Percentiles rank a stretch among this genome's conserved stretches.
These are phyloP conservation scores for Hirsutella minnesotensis DNA, from an alignment of 2,329 filamentous ascomycete genomes.

Conservation along the genomic window DNA sequence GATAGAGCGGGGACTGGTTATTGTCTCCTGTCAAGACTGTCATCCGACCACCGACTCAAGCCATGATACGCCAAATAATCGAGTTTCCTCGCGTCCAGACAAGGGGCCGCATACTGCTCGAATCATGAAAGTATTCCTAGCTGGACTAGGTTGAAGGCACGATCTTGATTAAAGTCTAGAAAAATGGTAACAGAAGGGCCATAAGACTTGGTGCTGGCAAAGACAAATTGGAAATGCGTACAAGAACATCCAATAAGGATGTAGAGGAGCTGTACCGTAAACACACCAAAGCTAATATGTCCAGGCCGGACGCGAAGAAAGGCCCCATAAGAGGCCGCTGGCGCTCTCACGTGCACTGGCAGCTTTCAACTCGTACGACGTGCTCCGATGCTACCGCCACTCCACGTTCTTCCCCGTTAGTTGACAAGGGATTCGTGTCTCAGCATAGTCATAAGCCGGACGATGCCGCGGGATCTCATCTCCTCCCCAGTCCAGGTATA, in stretches of 20 bases:
- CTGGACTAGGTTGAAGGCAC: constrained; percentile 16
- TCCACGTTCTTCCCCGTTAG: constrained; percentile 8
- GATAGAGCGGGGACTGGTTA: no score
- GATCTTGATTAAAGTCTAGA: constrained; percentile 26
- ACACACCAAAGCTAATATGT: constrained; percentile 1
- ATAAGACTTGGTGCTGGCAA: constrained; percentile 22
- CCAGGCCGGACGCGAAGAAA: background rate
- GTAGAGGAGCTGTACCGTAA: background rate
- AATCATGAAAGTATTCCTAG: background rate
- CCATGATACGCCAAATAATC: no score
- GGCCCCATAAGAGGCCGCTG: background rate
- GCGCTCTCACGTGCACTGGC: background rate
- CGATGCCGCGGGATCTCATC: constrained; percentile 7
- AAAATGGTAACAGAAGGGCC: constrained; percentile 23
- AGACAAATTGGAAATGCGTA: constrained; percentile 22
- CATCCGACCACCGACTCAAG: no score
- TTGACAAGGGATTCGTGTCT: constrained; percentile 9
- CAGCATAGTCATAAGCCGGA: constrained; percentile 5
- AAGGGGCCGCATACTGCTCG: no score
- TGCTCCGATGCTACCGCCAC: constrained; percentile 1
- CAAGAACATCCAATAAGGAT: constrained; percentile 9
- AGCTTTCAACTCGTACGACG: background rate
- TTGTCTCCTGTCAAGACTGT: no score
- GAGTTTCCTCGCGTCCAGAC: no score
- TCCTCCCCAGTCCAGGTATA: constrained; percentile 11